A percentile compares a stretch with the other conserved stretches of the same genome.
Evolutionary conservation across 441 rosid species (phyloP).

Genomic region (Daphne laureola): DNA sequence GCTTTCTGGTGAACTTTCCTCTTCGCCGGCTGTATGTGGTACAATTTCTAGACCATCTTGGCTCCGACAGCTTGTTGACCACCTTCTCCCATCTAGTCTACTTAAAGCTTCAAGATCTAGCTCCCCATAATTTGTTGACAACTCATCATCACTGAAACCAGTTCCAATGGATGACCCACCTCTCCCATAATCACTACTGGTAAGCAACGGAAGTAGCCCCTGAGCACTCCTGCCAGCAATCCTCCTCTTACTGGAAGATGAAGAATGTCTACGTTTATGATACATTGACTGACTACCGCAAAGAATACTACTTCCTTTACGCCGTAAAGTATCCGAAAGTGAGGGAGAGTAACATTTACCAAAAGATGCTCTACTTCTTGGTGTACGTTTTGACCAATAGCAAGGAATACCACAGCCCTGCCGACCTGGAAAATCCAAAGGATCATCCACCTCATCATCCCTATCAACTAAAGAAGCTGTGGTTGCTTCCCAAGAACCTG

Average conservation of each 20-base stretch:
- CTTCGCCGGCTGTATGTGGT: slow-evolving; percentile 51
- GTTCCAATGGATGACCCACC: slow-evolving; percentile 82
- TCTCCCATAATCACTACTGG: slow-evolving; percentile 49
- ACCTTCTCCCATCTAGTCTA: slow-evolving; percentile 93
- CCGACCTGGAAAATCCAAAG: slow-evolving; percentile 71
- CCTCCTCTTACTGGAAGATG: slow-evolving; percentile 46
- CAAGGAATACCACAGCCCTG: slow-evolving; percentile 96
- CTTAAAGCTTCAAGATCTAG: slow-evolving; percentile 94
- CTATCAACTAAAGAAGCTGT: slow-evolving; percentile 68
- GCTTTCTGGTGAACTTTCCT: slow-evolving; percentile 57
- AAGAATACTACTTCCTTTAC: slow-evolving; percentile 81
- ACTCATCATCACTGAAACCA: slow-evolving; percentile 79
- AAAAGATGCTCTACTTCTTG: slow-evolving; percentile 63
- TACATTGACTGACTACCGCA: slow-evolving; percentile 71
- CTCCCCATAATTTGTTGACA: slow-evolving; percentile 87
- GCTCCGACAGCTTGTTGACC: slow-evolving; percentile 89
- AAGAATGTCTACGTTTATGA: slow-evolving; percentile 38
- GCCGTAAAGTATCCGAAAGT: slow-evolving; percentile 78
- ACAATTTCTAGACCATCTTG: slow-evolving; percentile 71
- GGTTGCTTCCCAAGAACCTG: slow-evolving; percentile 89
- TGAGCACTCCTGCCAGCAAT: slow-evolving; percentile 57
- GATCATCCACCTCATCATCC: slow-evolving; percentile 71
- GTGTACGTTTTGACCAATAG: slow-evolving; percentile 83
- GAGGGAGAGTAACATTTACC: slow-evolving; percentile 91
- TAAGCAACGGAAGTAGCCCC: slow-evolving; percentile 78